Conservation (phyloP, 805 yeast genomes). For the Candida ortonii region DNA sequence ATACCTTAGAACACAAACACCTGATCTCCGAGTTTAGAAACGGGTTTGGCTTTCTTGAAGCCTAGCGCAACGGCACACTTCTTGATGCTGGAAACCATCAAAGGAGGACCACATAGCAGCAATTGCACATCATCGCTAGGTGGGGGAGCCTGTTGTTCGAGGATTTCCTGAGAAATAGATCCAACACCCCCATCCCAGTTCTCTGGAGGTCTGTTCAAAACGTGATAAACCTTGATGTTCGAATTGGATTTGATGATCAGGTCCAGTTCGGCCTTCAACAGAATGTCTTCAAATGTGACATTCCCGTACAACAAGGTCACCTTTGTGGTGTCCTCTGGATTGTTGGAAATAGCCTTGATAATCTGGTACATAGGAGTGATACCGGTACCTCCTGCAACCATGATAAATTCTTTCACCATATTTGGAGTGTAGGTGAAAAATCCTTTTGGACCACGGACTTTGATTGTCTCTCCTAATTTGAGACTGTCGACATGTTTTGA, state of each 20-base stretch:
- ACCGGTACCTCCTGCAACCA: conserved; percentile 98
- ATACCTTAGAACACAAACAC: conserved; percentile 69
- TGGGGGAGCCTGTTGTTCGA: conserved; percentile 61
- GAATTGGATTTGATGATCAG: conserved; percentile 54
- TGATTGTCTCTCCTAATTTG: conserved; percentile 74
- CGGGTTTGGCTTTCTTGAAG: conserved; percentile 79
- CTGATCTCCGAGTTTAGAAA: conserved; percentile 86
- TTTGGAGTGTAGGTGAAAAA: conserved; percentile 79
- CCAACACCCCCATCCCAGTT: conserved; percentile 79
- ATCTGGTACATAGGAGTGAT: conserved; percentile 95
- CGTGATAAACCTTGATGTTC: conserved; percentile 65
- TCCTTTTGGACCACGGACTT: conserved; percentile 89
- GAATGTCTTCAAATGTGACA: conserved; percentile 73
- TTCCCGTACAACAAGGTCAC: conserved; percentile 78
- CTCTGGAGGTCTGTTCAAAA: conserved; percentile 69
- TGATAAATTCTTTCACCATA: conserved; percentile 68
- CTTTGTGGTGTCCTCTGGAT: conserved; percentile 77
- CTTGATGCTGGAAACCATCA: conserved; percentile 83
- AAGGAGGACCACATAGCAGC: conserved; percentile 91
- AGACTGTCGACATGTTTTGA: conserved; percentile 70
- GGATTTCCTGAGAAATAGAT: conserved; percentile 71
- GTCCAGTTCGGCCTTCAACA: conserved; percentile 78
- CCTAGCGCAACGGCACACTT: conserved; percentile 75
- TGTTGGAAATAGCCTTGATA: conserved; percentile 71
- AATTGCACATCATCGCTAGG: conserved; percentile 62